A percentile compares a stretch with the other conserved stretches of the same genome.
Conservation (phyloP, 2,329 filamentous ascomycete species). For the Sclerotinia sclerotiorum region DNA sequence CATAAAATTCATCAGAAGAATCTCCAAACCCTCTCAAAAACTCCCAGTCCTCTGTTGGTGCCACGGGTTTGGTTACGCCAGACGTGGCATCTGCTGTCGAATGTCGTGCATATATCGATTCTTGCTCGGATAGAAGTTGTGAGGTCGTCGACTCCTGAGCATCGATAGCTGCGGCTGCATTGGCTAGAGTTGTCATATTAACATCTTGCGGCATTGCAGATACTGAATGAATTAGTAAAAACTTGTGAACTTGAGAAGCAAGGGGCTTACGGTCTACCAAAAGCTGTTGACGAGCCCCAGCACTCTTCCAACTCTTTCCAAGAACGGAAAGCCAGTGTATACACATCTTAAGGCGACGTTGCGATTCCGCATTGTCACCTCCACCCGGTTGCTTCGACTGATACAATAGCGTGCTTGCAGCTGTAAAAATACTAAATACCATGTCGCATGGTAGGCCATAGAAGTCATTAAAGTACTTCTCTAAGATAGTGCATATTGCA, state of each 20-base stretch:
- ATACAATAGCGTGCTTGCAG: conserved; percentile 37
- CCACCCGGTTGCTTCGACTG: conserved; percentile 29
- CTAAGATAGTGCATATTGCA: conserved; percentile 36
- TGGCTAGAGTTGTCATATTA: conserved; percentile 14
- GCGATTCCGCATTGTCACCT: conserved; percentile 26
- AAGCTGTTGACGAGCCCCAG: conserved; percentile 36
- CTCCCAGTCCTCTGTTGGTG: conserved; percentile 34
- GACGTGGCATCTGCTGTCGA: neutral
- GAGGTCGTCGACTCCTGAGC: conserved; percentile 1
- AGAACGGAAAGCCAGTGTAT: conserved; percentile 39
- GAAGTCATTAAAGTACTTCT: conserved; percentile 37
- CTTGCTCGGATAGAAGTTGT: conserved; percentile 14
- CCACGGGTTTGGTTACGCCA: neutral
- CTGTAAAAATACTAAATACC: conserved; percentile 38
- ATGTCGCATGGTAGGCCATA: conserved; percentile 38
- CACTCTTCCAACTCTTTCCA: conserved; percentile 39
- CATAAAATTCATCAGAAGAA: conserved; percentile 38
- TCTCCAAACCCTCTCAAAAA: conserved; percentile 39
- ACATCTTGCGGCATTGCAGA: conserved; percentile 20
- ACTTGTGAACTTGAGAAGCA: conserved; percentile 30
- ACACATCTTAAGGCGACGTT: conserved; percentile 34
- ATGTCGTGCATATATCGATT: neutral
- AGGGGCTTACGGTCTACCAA: conserved; percentile 36
- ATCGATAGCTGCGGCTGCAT: conserved; percentile 5
- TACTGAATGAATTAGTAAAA: conserved; percentile 21